These are phyloP conservation scores for Eucalyptus cloeziana DNA, from an alignment of 345 rosid genomes.

Conservation along the genomic window DNA sequence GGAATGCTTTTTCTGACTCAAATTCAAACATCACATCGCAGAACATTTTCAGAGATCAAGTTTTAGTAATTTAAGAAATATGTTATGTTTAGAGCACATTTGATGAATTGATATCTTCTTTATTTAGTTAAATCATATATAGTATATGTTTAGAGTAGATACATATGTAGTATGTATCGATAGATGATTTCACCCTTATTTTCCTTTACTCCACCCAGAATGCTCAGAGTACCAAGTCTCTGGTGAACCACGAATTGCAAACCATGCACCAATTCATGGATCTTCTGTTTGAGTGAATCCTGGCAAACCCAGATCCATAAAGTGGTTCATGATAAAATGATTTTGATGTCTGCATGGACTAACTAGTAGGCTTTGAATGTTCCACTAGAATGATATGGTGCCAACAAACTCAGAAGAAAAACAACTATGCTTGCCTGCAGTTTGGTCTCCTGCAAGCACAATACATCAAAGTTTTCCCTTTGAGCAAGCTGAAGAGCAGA, in stretches of 20 bases:
- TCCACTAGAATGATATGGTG: neutral
- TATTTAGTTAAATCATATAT: neutral
- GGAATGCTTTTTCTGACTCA: neutral
- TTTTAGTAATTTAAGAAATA: neutral
- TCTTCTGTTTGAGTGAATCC: neutral
- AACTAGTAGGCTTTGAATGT: neutral
- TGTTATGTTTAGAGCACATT: neutral
- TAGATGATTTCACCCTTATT: neutral
- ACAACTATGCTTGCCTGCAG: conserved; percentile 44
- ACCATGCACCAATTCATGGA: neutral
- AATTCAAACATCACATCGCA: neutral
- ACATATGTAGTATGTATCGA: neutral
- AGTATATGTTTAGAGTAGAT: neutral
- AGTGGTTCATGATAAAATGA: neutral
- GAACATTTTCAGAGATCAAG: neutral
- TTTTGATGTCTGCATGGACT: neutral
- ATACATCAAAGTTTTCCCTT: conserved; percentile 70
- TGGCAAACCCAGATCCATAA: neutral
- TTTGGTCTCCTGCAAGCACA: conserved; percentile 96
- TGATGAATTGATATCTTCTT: neutral
- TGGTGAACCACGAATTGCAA: neutral
- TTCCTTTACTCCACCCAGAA: neutral
- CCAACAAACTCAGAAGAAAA: neutral
- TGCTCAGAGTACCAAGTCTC: neutral
- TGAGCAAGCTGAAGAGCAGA: conserved; percentile 76